Conservation (phyloP, 371 early-diverging fungal genomes). For the Mortierella sp. region DNA sequence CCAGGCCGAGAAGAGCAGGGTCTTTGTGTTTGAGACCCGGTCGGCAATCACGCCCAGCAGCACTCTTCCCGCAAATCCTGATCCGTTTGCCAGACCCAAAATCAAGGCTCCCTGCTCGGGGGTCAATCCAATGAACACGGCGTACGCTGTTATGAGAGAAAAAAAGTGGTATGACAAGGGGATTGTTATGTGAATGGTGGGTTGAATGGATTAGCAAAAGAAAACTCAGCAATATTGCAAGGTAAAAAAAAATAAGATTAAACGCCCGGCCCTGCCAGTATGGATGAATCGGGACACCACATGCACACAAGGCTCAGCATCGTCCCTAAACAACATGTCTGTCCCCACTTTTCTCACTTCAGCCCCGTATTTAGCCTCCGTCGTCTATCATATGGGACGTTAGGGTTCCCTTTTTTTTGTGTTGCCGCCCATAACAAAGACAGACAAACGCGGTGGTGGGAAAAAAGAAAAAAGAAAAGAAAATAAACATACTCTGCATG, state of each 20-base stretch:
- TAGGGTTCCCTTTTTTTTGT: not conserved
- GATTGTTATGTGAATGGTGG: not conserved
- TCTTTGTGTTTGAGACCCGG: constrained; percentile 61
- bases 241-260: constrained; percentile 41
- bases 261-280: constrained; percentile 48
- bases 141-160: constrained; percentile 29
- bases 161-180: not conserved
- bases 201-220: not conserved
- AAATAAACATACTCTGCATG: constrained; percentile 39
- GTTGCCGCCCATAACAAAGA: not conserved
- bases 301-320: constrained; percentile 17
- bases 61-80: constrained; percentile 67
- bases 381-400: not conserved
- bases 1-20: constrained; percentile 59
- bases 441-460: not conserved
- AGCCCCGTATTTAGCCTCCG: constrained; percentile 7
- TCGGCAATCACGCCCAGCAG: constrained; percentile 65
- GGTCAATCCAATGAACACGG: constrained; percentile 56
- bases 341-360: not conserved
- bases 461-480: too few species aligned
- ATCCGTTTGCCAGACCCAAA: constrained; percentile 67
- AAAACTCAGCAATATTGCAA: constrained; percentile 15
- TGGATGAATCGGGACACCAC: constrained; percentile 10
- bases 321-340: not conserved
- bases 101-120: constrained; percentile 61